Base-by-base conservation (phyloP, 73 alveolate species). In the Uronychia binucleata region DNA sequence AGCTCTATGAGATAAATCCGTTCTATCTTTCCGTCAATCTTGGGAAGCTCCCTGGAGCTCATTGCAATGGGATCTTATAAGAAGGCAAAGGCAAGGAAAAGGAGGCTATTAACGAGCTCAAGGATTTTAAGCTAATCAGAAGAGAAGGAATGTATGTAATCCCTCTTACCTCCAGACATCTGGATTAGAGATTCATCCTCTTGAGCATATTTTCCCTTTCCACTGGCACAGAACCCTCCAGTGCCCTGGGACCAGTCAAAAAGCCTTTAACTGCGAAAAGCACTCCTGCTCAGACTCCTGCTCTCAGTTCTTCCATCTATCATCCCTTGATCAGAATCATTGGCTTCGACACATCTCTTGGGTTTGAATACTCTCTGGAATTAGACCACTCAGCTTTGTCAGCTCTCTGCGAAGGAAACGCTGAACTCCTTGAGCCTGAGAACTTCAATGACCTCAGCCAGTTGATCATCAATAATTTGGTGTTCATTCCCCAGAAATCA, bases 111-210 rank as follows among this genome's bases (percentile, higher is more conserved):
- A 5, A 46, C 19, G 67, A 46, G 5, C 67, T 46, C 19, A 46
- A 79, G 26, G 58, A 79, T 1, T 79, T 67, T 46, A 75, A 57
- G 29, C 77, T 79, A 11, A 46, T 79, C 29, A 19, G 26, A 8
- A 79, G 86, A 79, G 86, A 79, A 79, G 86, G 86, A 11, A 58
- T 79, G 57, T 79, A 34, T 30, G 58, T 19, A 46, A 5, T 46
- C 19, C 19, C n/a, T 5, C 19, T 46, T 46, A 19, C 19, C 67
- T 46, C 5, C 19, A 46, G 67, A 5, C 19, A 46, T 46, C 5
- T 46, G 5, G 67, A 46, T 19, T 46, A 46, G 67, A 46, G 67
- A 46, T 46, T 46, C 19, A 46, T 46, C 5, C 67, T 46, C 19
- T 19, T 46, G 19, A 46, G 67, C 67, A 46, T 46, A 5, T 46